Percentiles rank a stretch among this genome's conserved stretches.
These are phyloP conservation scores for Orbilia blumenaviensis DNA, from an alignment of 2,329 filamentous ascomycete species.

Conservation along the genomic window DNA sequence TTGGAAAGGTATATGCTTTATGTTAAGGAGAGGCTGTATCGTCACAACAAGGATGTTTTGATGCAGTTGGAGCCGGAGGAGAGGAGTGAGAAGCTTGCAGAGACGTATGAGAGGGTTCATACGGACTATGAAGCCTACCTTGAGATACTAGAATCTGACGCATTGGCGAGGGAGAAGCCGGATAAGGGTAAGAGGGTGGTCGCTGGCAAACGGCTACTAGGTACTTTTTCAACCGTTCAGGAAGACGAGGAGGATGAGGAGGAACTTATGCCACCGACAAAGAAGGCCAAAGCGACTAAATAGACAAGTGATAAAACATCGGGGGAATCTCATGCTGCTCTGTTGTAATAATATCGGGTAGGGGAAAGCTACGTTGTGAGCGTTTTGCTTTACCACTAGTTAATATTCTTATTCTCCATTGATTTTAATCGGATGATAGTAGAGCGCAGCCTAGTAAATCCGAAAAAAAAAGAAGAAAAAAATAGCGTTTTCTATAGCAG, in stretches of 20 bases:
- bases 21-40: conserved; percentile 79
- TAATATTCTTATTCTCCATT: too few relatives aligned
- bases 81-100: conserved; percentile 75
- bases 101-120: conserved; percentile 74
- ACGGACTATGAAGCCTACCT: conserved; percentile 77
- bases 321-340: neutral
- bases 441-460: too few relatives aligned
- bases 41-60: conserved; percentile 76
- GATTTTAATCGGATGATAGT: too few relatives aligned
- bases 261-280: conserved; percentile 34
- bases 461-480: neutral
- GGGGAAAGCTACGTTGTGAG: neutral
- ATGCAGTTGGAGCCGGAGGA: conserved; percentile 74
- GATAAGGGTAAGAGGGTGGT: conserved; percentile 21
- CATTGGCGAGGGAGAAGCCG: neutral
- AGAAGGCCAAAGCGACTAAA: conserved; percentile 22
- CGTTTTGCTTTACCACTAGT: too few relatives aligned
- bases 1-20: conserved; percentile 73
- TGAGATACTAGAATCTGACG: conserved; percentile 58
- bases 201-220: conserved; percentile 27
- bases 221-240: conserved; percentile 26
- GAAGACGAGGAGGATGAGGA: conserved; percentile 42
- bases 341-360: conserved; percentile 7
- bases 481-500: too few relatives aligned
- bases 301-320: conserved; percentile 14